A percentile compares a stretch with the other conserved stretches of the same genome.
Evolutionary conservation across 1,284 basidiomycete species (phyloP).

Genomic region (Macrocystidia cucumis): DNA sequence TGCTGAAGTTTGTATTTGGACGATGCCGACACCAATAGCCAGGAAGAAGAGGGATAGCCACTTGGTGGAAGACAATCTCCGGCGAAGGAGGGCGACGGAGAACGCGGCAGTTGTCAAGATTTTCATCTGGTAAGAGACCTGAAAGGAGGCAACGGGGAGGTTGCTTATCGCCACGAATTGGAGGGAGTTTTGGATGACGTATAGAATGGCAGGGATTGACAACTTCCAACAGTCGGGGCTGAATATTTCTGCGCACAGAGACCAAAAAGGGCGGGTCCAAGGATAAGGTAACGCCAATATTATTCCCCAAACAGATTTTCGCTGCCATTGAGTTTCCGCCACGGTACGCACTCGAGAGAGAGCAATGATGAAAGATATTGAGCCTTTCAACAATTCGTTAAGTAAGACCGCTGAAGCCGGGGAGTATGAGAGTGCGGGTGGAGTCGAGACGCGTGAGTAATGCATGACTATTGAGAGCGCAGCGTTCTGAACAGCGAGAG

Average conservation of each 20-base stretch:
- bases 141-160: conserved; percentile 88
- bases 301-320: conserved; percentile 37
- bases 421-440: conserved; percentile 74
- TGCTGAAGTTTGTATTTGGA: conserved; percentile 69
- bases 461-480: conserved; percentile 96
- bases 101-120: conserved; percentile 94
- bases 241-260: conserved; percentile 44
- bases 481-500: conserved; percentile 93
- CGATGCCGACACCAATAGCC: conserved; percentile 85
- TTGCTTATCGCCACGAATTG: conserved; percentile 93
- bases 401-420: conserved; percentile 90
- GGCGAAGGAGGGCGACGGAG: conserved; percentile 78
- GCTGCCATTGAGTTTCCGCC: conserved; percentile 26
- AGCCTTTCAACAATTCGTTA: conserved; percentile 90
- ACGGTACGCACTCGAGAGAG: conserved; percentile 38
- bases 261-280: conserved; percentile 40
- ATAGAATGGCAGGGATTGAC: conserved; percentile 92
- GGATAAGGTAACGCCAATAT: conserved; percentile 26
- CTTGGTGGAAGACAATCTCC: conserved; percentile 63
- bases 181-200: conserved; percentile 92
- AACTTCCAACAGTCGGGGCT: conserved; percentile 11
- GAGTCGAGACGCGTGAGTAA: conserved; percentile 84
- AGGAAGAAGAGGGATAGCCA: conserved; percentile 83
- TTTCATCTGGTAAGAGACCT: conserved; percentile 93
- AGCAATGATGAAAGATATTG: conserved; percentile 79